These are phyloP conservation scores for Aciculoconidium aculeatum DNA, from an alignment of 805 yeast genomes.

Conservation along the genomic window DNA sequence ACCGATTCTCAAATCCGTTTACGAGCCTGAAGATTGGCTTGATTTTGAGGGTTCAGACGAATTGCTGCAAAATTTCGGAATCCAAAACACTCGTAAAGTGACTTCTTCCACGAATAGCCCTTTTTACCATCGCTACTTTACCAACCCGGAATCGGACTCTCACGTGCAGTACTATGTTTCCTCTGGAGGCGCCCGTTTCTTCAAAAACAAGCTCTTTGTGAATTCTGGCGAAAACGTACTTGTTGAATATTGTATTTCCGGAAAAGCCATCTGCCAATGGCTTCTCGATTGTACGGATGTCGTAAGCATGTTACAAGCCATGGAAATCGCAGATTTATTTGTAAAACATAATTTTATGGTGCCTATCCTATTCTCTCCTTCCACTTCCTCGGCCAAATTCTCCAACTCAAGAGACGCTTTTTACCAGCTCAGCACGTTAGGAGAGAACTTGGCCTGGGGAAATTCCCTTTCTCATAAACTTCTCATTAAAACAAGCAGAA, in stretches of 20 bases:
- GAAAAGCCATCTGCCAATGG: conserved; percentile 83
- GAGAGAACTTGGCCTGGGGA: conserved; percentile 16
- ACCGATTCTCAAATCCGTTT: background rate
- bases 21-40: background rate
- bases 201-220: conserved; percentile 34
- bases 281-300: conserved; percentile 83
- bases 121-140: conserved; percentile 67
- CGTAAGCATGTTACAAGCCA: conserved; percentile 46
- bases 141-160: conserved; percentile 85
- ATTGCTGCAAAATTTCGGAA: too few relatives aligned
- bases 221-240: conserved; percentile 11
- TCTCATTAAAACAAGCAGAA: too few relatives aligned
- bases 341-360: conserved; percentile 41
- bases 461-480: background rate
- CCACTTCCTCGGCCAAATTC: conserved; percentile 25
- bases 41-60: conserved; percentile 1
- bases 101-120: conserved; percentile 39
- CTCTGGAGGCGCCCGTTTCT: conserved; percentile 56
- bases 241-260: conserved; percentile 52
- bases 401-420: conserved; percentile 30
- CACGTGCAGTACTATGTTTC: conserved; percentile 75
- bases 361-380: conserved; percentile 35
- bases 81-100: background rate
- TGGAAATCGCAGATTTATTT: conserved; percentile 46
- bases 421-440: conserved; percentile 40